A percentile compares a stretch with the other conserved stretches of the same genome.
Conservation (phyloP, 2,329 filamentous ascomycete genomes). For the Aspergillus glaucus region DNA sequence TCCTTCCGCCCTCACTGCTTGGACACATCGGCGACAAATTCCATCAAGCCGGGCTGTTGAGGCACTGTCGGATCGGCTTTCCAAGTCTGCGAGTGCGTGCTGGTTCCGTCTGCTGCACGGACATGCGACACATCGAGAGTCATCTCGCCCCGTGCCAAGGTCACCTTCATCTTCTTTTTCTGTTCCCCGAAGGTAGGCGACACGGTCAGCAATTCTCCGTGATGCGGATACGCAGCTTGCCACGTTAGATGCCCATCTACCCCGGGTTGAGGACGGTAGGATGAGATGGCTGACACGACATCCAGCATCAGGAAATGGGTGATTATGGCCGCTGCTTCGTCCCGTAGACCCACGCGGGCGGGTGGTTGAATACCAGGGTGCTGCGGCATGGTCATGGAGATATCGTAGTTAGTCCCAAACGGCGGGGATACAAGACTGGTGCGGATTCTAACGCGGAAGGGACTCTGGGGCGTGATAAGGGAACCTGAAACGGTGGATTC, state of each 20-base stretch:
- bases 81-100: slow-evolving; percentile 17
- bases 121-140: slow-evolving; percentile 16
- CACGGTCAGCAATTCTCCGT: slow-evolving; percentile 27
- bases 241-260: slow-evolving; percentile 12
- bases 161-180: slow-evolving; percentile 32
- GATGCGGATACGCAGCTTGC: slow-evolving; percentile 28
- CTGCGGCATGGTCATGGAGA: slow-evolving; percentile 28
- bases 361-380: slow-evolving; percentile 28
- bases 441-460: slow-evolving; percentile 32
- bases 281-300: slow-evolving; percentile 27
- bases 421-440: slow-evolving; percentile 28
- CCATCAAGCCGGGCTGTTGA: slow-evolving; percentile 16
- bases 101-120: slow-evolving; percentile 10
- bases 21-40: slow-evolving; percentile 19
- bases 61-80: slow-evolving; percentile 6
- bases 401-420: slow-evolving; percentile 34
- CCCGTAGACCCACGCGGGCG: slow-evolving; percentile 24
- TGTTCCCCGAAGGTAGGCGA: slow-evolving; percentile 12
- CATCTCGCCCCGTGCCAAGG: slow-evolving; percentile 22
- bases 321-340: slow-evolving; percentile 30
- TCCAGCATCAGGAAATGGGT: slow-evolving; percentile 34
- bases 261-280: slow-evolving; percentile 3
- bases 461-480: slow-evolving; percentile 28
- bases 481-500: slow-evolving; percentile 37
- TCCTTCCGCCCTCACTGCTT: slow-evolving; percentile 3